Evolutionary conservation across 306 rosid species (phyloP).

Genomic region (Senna siamea): DNA sequence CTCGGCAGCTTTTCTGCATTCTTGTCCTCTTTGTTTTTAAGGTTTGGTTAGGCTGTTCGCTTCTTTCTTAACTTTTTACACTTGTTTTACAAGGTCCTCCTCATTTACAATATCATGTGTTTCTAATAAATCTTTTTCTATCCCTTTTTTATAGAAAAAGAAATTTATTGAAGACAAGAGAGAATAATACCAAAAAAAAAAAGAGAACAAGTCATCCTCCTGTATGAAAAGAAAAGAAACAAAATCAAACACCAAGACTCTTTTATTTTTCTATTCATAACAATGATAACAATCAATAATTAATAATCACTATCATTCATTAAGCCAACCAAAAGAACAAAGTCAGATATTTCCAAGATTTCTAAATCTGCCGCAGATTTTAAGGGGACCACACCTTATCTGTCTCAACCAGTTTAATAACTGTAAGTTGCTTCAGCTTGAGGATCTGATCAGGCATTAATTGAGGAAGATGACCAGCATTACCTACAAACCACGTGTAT

Average conservation of each 20-base stretch:
- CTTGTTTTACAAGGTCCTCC: no score
- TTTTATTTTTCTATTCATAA: not conserved
- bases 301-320: conserved; percentile 19
- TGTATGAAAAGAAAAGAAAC: no score
- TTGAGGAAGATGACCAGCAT: conserved; percentile 62
- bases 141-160: no score
- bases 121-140: not conserved
- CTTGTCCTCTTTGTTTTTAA: not conserved
- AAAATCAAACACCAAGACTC: no score
- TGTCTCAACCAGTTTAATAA: conserved; percentile 90
- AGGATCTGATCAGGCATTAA: conserved; percentile 80
- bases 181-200: no score
- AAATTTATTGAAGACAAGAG: no score
- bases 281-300: not conserved
- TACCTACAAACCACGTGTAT: conserved; percentile 50
- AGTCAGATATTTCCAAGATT: not conserved
- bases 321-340: conserved; percentile 19
- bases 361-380: not conserved
- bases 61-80: not conserved
- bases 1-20: not conserved
- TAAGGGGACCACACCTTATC: conserved; percentile 61
- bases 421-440: conserved; percentile 95
- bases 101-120: not conserved
- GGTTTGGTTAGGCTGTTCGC: not conserved
- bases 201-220: no score